Evolutionary conservation across 1,284 basidiomycete genomes (phyloP), one percentile per base, ranked within the genome.

Genomic region (Fomitiporia mediterranea): DNA sequence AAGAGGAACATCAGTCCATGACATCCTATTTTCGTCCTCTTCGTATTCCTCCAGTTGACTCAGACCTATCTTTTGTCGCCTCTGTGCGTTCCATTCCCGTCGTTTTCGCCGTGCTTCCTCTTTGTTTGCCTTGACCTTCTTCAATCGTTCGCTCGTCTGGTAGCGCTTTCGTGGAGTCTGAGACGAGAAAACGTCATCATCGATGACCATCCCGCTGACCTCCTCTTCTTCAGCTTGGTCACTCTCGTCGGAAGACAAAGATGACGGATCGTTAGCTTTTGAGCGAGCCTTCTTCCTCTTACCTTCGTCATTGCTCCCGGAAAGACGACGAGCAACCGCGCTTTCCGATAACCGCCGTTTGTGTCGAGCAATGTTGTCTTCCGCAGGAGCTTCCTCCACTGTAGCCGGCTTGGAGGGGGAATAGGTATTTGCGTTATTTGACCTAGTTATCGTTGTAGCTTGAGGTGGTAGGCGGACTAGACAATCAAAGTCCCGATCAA

Each of bases 401-500:
- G 34, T n/a, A 6, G 42, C 15, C 3, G 48, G 30, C 0, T 46
- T 28, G n/a, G 30, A 28, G 48, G 49, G 38, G 21, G 8, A 34
- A 38, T 17, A 28, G 50, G 40, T 15, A 52, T 19, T 23, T 4
- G 40, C 21, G 15, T 43, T 27, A n/a, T 51, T 56, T 28, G 66
- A 63, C 60, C 64, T 67, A 11, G 69, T 70, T 38, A 83, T 76
- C 2, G 69, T 68, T 5, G 76, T 67, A 17, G 75, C 67, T 7
- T 72, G 68, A 6, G 81, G 79, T 38, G 69, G 67, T 21, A 67
- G 65, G 5, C 71, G 76, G 4, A 89, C 80, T 57, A 71, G 68
- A 63, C 88, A 90, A 28, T 80, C 76, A 62, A 88, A 90, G 17
- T 69, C 67, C 1, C 82, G 80, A 63, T 90, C 88, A 11, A 90